Evolutionary conservation across 768 basidiomycete genomes (phyloP).

Genomic region (Boletus rex-veris): DNA sequence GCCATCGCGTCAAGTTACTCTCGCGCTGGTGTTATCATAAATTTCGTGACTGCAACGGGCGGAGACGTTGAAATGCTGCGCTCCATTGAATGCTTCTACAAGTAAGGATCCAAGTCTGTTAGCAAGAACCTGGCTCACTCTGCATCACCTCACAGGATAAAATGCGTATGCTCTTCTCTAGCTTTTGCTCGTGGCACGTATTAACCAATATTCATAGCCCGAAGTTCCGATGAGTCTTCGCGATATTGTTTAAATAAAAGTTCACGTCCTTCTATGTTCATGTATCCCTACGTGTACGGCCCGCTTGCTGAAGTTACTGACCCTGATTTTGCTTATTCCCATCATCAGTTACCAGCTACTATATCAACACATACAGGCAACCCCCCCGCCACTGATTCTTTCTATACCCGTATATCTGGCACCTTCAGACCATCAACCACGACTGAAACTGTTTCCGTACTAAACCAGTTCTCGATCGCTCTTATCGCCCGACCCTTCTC

Average conservation of each 20-base stretch:
- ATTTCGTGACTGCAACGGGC: conserved; percentile 95
- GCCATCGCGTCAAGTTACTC: conserved; percentile 82
- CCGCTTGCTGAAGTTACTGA: conserved; percentile 33
- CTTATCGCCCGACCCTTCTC: conserved; percentile 39
- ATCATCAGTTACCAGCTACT: conserved; percentile 45
- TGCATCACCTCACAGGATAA: conserved; percentile 52
- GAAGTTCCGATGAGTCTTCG: conserved; percentile 90
- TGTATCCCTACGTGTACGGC: conserved; percentile 80
- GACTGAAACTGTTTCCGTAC: conserved; percentile 64
- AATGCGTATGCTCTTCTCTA: conserved; percentile 65
- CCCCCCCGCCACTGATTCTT: conserved; percentile 35
- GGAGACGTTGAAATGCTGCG: conserved; percentile 98
- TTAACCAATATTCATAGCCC: conserved; percentile 48
- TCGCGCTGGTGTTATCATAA: conserved; percentile 89
- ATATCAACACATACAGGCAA: conserved; percentile 46
- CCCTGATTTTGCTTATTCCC: conserved; percentile 34
- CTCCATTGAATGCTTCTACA: conserved; percentile 98
- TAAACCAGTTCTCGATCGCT: conserved; percentile 29
- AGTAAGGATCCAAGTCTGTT: conserved; percentile 45
- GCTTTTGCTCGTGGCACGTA: conserved; percentile 14
- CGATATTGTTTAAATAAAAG: conserved; percentile 81
- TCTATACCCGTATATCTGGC: conserved; percentile 71
- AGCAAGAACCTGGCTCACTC: conserved; percentile 10
- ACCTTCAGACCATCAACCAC: conserved; percentile 32
- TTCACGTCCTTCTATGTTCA: conserved; percentile 46